Base-by-base conservation (phyloP, 2,329 filamentous ascomycete genomes). In the Colletotrichum aenigma region DNA sequence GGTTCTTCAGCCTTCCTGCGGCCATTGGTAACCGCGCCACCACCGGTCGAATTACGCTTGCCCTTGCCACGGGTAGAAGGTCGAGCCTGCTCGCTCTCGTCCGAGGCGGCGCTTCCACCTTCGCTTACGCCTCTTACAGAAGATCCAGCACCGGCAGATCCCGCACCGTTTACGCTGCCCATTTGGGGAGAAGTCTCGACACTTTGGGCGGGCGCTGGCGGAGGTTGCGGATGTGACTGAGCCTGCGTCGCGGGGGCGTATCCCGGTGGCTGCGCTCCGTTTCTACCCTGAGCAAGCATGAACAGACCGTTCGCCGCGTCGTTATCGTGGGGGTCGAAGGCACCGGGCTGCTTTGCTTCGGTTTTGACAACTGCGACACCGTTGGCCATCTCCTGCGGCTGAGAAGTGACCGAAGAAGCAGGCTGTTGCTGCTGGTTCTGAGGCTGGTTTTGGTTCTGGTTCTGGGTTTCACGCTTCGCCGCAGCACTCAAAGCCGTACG, bases 261-360 rank as follows among this genome's bases (percentile, higher is more conserved):
- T 79, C 85, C 89, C 78, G 85, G 88, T 21, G 87, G 80, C 77
- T 87, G 91, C 76, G 83, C 89, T 86, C 86, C 91, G 88, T 87
- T 93, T 85, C 82, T 93, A 89, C 93, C 92, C 81, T 95, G 93
- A 2, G 97, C 96, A 74, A 99, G 89, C 91, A 98, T 94, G 80
- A 95, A 97, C 1, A 99, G 89, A 34, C 97, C 96, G 83, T 98
- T 98, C 67, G 96, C 97, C 58, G 96, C 97, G 86, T 98, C 96
- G 80, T 96, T 98, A 69, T 98, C 96, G 85, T 98, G 95, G 56
- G 96, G 94, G 74, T 96, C 94, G 81, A 96, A 97, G 6, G 93
- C 91, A 70, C 95, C 94, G 1, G 90, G 85, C 13, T 89, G 85
- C 80, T 89, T 92, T 16, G 85, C 74, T 79, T 91, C 88, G 8